These are phyloP conservation scores for Podospora pseudocomata DNA, from an alignment of 495 filamentous ascomycete genomes.

Conservation along the genomic window DNA sequence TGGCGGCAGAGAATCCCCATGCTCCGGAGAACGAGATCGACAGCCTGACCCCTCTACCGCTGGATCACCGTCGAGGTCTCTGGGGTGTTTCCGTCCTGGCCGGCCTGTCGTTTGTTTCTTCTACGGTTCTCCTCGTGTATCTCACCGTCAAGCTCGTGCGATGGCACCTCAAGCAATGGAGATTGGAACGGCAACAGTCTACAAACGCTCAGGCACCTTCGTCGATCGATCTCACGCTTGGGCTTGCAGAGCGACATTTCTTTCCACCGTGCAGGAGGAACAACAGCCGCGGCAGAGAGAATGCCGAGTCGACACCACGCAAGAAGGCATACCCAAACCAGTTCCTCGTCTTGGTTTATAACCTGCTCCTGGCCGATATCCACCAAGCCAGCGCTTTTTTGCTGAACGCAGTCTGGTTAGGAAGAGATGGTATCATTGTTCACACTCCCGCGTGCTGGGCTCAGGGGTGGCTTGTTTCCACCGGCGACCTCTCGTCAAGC, in stretches of 20 bases:
- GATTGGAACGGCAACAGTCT: background rate
- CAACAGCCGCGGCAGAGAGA: background rate
- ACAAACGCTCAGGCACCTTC: background rate
- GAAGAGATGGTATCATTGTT: slow-evolving; percentile 52
- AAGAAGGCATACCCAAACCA: slow-evolving; percentile 52
- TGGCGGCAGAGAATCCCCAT: background rate
- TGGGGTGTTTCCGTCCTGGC: slow-evolving; percentile 50
- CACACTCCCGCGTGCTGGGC: slow-evolving; percentile 59
- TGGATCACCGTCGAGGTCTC: slow-evolving; percentile 44
- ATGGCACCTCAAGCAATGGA: slow-evolving; percentile 40
- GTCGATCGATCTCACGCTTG: slow-evolving; percentile 23
- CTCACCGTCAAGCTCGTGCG: slow-evolving; percentile 52
- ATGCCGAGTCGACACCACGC: background rate
- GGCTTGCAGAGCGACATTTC: slow-evolving; percentile 25
- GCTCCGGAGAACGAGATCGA: slow-evolving; percentile 8
- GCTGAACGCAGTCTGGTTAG: slow-evolving; percentile 60
- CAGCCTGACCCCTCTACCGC: slow-evolving; percentile 43
- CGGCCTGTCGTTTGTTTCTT: slow-evolving; percentile 53
- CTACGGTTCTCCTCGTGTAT: slow-evolving; percentile 44
- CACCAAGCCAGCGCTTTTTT: slow-evolving; percentile 67
- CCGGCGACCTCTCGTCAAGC: slow-evolving; percentile 66
- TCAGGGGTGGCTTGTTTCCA: slow-evolving; percentile 68
- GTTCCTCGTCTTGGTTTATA: slow-evolving; percentile 69
- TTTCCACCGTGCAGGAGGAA: background rate
- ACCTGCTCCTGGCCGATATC: slow-evolving; percentile 69